Evolutionary conservation across 2,329 filamentous ascomycete genomes (phyloP), one percentile per base, ranked within the genome.

Genomic region (Penicillium sp.): DNA sequence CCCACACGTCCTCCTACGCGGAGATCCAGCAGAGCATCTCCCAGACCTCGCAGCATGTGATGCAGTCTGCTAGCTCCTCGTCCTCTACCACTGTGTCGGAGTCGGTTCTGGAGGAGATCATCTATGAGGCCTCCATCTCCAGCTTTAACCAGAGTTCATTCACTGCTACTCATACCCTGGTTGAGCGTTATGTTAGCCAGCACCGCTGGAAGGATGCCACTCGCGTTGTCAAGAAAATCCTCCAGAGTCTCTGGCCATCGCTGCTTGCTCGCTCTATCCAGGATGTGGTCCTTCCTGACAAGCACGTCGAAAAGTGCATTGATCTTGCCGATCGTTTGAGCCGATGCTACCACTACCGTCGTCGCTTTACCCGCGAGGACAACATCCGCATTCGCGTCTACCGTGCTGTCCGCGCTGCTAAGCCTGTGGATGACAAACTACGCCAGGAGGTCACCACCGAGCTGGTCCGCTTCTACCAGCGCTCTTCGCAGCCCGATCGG

Each of bases 141-240:
- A 66, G 63, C 16, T 67, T 74, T 4, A 67, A 73, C 14, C 52
- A 69, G 24, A 67, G 62, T 9, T 73, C 69, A 0, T 65, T 77
- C 37, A 64, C 64, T 2, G 65, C 74, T 2, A 65, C 68, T 0
- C 67, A 69, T 52, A 70, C 64, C 42, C 60, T 76, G 9, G 63
- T 68, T 3, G 52, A 53, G 18, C 57, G 71, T 28, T 75, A 76
- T 58, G 69, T 73, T 20, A 67, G 69, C 3, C 71, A 77, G 59
- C 69, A 69, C 49, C 68, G 74, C 27, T 78, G 70, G 64, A 66
- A 66, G 3, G 72, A 77, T 44, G 74, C 75, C 3, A 71, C 72
- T 20, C 66, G 61, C 1, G 60, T 75, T n/a, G 66, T 77, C 28
- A 73, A 74, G 42, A 63, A 62, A 18, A 70, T 75, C 8, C 58